Evolutionary conservation across 1,139 yeast species (phyloP).

Genomic region (Pichia sp.): DNA sequence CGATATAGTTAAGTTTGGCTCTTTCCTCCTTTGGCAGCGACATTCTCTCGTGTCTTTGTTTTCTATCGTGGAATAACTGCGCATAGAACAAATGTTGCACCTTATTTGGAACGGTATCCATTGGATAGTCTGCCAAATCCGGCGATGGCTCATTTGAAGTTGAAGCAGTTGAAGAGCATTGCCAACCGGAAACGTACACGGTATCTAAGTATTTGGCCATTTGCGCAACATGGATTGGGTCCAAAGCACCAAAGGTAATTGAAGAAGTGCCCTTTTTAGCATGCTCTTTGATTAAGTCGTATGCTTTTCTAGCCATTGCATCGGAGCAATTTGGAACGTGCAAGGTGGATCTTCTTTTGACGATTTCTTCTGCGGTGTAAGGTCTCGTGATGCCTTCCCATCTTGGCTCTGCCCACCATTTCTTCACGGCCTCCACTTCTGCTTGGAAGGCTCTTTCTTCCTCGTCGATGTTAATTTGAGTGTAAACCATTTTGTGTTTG

Average conservation of each 20-base stretch:
- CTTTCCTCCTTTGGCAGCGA: slow-evolving; percentile 54
- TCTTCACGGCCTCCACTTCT: slow-evolving; percentile 64
- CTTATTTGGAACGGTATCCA: slow-evolving; percentile 98
- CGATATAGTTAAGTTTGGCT: slow-evolving; percentile 57
- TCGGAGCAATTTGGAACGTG: slow-evolving; percentile 65
- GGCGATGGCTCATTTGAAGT: slow-evolving; percentile 97
- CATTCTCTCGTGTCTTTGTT: slow-evolving; percentile 84
- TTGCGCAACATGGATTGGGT: slow-evolving; percentile 92
- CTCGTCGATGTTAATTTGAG: slow-evolving; percentile 48
- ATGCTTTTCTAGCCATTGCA: slow-evolving; percentile 77
- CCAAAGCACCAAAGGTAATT: slow-evolving; percentile 93
- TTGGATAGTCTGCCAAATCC: slow-evolving; percentile 96
- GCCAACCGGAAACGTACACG: slow-evolving; percentile 96
- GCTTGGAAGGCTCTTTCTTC: slow-evolving; percentile 62
- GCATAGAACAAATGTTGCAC: slow-evolving; percentile 97
- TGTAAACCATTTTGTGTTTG: slow-evolving; percentile 28
- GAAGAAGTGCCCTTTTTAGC: slow-evolving; percentile 69
- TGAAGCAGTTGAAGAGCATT: slow-evolving; percentile 95
- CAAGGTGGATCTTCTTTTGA: slow-evolving; percentile 77
- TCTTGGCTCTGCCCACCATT: slow-evolving; percentile 93
- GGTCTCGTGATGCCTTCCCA: slow-evolving; percentile 86
- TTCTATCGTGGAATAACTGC: slow-evolving; percentile 94
- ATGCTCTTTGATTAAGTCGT: slow-evolving; percentile 60
- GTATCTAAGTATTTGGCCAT: slow-evolving; percentile 94
- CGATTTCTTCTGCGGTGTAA: slow-evolving; percentile 85